Conservation (phyloP, 2,329 filamentous ascomycete genomes). For the Sclerotinia subarctica region DNA sequence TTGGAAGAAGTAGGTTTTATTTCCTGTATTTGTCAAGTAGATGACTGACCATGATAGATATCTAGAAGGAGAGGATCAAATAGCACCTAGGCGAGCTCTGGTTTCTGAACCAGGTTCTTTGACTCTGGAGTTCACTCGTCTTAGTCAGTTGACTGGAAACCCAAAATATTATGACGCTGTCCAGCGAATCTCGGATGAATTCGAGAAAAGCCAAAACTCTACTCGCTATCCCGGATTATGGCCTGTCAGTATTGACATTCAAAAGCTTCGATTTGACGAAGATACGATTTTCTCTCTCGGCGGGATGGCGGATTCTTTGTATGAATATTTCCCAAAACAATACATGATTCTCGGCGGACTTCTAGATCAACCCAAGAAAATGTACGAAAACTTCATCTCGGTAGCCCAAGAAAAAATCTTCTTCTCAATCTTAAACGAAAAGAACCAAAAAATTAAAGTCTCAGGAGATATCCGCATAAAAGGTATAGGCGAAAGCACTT, state of each 20-base stretch:
- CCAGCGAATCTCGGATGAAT: slow-evolving; percentile 54
- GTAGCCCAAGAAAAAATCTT: slow-evolving; percentile 47
- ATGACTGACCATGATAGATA: slow-evolving; percentile 44
- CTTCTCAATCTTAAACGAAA: slow-evolving; percentile 45
- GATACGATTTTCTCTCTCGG: slow-evolving; percentile 56
- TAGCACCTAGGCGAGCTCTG: slow-evolving; percentile 52
- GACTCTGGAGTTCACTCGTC: slow-evolving; percentile 59
- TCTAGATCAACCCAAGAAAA: slow-evolving; percentile 29
- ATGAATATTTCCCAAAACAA: slow-evolving; percentile 62
- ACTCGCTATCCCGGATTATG: slow-evolving; percentile 62
- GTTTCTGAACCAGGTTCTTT: slow-evolving; percentile 61
- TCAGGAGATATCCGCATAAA: slow-evolving; percentile 45
- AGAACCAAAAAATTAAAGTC: slow-evolving; percentile 44
- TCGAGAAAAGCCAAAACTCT: slow-evolving; percentile 53
- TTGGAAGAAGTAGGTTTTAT: slow-evolving; percentile 50
- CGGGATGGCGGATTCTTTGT: slow-evolving; percentile 56
- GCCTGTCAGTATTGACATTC: slow-evolving; percentile 53
- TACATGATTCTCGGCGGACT: slow-evolving; percentile 35
- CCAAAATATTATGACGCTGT: slow-evolving; percentile 61
- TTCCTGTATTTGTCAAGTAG: not conserved
- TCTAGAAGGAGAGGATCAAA: slow-evolving; percentile 52
- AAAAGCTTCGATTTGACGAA: slow-evolving; percentile 47
- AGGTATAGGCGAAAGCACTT: slow-evolving; percentile 40
- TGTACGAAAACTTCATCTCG: slow-evolving; percentile 47
- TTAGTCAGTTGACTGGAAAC: slow-evolving; percentile 61